Conservation (phyloP, 768 basidiomycete species). For the Russula compacta region DNA sequence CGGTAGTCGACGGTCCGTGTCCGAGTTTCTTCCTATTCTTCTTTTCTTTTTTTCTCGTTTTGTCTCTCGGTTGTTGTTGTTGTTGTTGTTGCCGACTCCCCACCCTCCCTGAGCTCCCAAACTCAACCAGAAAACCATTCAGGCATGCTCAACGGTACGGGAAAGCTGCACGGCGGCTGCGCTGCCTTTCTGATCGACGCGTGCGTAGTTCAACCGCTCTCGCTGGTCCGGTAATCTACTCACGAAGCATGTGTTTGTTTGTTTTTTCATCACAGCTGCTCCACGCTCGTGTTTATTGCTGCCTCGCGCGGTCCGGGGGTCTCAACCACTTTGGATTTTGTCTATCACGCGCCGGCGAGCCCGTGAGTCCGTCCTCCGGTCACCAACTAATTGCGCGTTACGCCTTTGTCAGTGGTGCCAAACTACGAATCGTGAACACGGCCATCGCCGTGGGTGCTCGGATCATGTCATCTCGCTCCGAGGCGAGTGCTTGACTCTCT, state of each 20-base stretch:
- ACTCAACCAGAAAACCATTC: too few relatives aligned
- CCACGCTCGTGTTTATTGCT: slow-evolving; percentile 17
- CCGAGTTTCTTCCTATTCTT: too few relatives aligned
- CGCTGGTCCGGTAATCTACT: too few relatives aligned
- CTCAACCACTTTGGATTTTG: slow-evolving; percentile 17
- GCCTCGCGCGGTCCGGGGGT: slow-evolving; percentile 6
- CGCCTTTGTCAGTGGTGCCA: slow-evolving; percentile 17
- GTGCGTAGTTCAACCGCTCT: neutral
- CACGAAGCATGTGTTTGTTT: too few relatives aligned
- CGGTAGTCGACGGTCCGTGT: slow-evolving; percentile 23
- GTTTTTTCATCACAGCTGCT: slow-evolving; percentile 13
- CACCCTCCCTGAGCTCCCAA: too few relatives aligned
- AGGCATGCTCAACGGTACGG: slow-evolving; percentile 25
- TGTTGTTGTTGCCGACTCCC: too few relatives aligned
- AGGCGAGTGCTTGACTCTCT: slow-evolving; percentile 6
- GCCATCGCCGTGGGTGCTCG: slow-evolving; percentile 20
- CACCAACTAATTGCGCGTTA: neutral
- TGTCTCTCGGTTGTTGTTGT: too few relatives aligned
- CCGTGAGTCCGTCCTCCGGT: slow-evolving; percentile 1
- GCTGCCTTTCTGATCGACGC: slow-evolving; percentile 23
- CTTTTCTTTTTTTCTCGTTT: too few relatives aligned
- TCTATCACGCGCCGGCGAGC: slow-evolving; percentile 22
- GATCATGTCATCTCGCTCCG: slow-evolving; percentile 21
- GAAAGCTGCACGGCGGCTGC: slow-evolving; percentile 23
- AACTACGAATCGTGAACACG: slow-evolving; percentile 21